These are phyloP conservation scores for Mycena vitilis DNA, from an alignment of 768 basidiomycete genomes.

Conservation along the genomic window DNA sequence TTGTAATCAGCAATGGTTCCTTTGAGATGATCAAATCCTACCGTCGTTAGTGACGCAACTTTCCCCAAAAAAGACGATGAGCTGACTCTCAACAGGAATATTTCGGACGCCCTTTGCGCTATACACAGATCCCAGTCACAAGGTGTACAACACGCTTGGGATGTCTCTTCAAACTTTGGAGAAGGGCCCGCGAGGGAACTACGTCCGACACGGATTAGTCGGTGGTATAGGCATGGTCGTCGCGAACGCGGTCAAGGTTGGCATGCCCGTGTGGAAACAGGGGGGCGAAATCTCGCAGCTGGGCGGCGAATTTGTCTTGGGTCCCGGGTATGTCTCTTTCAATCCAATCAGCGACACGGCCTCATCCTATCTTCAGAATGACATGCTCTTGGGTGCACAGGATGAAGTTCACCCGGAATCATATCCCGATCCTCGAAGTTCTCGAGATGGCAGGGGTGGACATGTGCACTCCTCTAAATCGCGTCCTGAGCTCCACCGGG, in stretches of 20 bases:
- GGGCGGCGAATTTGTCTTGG: conserved; percentile 81
- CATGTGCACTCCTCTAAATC: conserved; percentile 30
- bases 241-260: conserved; percentile 61
- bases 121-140: conserved; percentile 72
- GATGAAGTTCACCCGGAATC: conserved; percentile 69
- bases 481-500: conserved; percentile 19
- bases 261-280: conserved; percentile 71
- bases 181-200: conserved; percentile 54
- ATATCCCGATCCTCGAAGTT: conserved; percentile 66
- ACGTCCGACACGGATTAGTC: conserved; percentile 64
- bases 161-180: conserved; percentile 52
- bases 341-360: conserved; percentile 3
- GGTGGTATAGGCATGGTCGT: conserved; percentile 69
- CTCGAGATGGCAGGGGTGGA: conserved; percentile 63
- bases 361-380: conserved; percentile 47
- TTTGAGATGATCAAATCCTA: conserved; percentile 74
- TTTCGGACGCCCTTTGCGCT: conserved; percentile 71
- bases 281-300: conserved; percentile 72
- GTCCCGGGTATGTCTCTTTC: conserved; percentile 60
- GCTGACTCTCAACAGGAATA: conserved; percentile 53
- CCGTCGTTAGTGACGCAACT: conserved; percentile 39
- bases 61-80: neutral
- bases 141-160: conserved; percentile 69
- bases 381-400: conserved; percentile 69
- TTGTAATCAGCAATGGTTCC: conserved; percentile 76